Conservation (phyloP, 2,329 filamentous ascomycete genomes). For the Diaporthe vexans region DNA sequence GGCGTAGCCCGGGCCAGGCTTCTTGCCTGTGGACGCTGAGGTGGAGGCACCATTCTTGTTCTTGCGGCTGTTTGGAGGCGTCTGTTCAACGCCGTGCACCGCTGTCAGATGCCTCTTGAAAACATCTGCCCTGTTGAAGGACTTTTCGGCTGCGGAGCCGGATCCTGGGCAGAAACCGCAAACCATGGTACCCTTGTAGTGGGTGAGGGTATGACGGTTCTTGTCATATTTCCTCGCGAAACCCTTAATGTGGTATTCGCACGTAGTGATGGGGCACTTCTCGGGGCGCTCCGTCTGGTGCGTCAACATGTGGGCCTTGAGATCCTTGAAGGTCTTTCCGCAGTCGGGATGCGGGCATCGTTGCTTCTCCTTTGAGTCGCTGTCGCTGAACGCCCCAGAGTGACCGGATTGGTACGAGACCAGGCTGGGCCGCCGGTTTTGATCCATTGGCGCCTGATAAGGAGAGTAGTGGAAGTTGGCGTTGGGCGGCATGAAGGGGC, state of each 20-base stretch:
- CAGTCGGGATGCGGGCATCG: slow-evolving; percentile 88
- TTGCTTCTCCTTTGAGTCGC: slow-evolving; percentile 76
- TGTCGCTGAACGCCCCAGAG: slow-evolving; percentile 70
- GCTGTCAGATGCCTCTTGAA: slow-evolving; percentile 95
- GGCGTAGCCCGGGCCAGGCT: slow-evolving; percentile 75
- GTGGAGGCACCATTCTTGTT: slow-evolving; percentile 60
- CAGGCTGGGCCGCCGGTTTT: slow-evolving; percentile 74
- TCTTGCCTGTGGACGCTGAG: slow-evolving; percentile 66
- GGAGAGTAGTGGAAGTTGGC: slow-evolving; percentile 65
- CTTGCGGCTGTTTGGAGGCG: slow-evolving; percentile 90
- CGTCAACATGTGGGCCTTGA: slow-evolving; percentile 95
- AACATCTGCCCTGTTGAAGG: slow-evolving; percentile 94
- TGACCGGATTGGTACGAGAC: slow-evolving; percentile 78
- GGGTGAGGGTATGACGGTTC: slow-evolving; percentile 92
- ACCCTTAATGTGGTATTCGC: slow-evolving; percentile 92
- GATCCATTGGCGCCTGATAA: slow-evolving; percentile 62
- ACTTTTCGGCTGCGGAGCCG: slow-evolving; percentile 91
- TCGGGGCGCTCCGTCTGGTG: slow-evolving; percentile 92
- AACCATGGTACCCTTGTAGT: slow-evolving; percentile 98
- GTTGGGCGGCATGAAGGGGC: slow-evolving; percentile 69
- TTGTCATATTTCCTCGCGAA: slow-evolving; percentile 98
- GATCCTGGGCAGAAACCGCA: slow-evolving; percentile 94
- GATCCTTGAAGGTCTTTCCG: slow-evolving; percentile 88
- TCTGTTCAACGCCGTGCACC: slow-evolving; percentile 93
- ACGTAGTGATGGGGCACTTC: slow-evolving; percentile 93